A percentile compares a stretch with the other conserved stretches of the same genome.
Conservation (phyloP, 345 rosid species). For the Clausena lansium region DNA sequence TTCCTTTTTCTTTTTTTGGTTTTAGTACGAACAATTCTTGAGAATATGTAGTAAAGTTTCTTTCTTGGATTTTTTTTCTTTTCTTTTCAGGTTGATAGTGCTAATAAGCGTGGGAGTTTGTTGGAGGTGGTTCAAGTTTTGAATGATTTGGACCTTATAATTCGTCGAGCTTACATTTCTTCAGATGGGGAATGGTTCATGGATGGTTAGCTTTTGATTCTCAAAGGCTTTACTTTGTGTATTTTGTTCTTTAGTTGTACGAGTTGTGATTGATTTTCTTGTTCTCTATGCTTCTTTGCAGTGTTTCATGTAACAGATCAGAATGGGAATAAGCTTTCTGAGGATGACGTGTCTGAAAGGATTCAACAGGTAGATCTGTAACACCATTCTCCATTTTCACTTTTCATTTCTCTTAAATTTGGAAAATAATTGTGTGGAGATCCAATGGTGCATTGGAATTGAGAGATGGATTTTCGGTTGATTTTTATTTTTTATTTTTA, state of each 20-base stretch:
- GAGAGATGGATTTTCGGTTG: neutral
- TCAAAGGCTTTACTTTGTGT: neutral
- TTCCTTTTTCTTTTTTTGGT: neutral
- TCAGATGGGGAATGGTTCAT: constrained; percentile 90
- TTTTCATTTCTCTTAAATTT: neutral
- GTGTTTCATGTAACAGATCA: constrained; percentile 80
- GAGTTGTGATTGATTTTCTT: constrained; percentile 13
- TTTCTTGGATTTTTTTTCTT: neutral
- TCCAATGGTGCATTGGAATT: neutral
- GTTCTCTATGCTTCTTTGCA: constrained; percentile 26
- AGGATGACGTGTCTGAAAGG: constrained; percentile 60
- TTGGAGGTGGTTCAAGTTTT: constrained; percentile 81
- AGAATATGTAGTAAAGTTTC: neutral
- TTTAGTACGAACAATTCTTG: constrained; percentile 5
- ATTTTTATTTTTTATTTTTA: neutral
- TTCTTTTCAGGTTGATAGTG: constrained; percentile 66
- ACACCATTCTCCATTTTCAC: constrained; percentile 4
- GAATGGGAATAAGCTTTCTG: constrained; percentile 61
- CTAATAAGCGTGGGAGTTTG: constrained; percentile 74
- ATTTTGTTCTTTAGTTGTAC: neutral
- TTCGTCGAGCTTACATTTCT: constrained; percentile 78
- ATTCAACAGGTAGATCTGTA: constrained; percentile 67
- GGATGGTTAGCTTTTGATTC: constrained; percentile 58
- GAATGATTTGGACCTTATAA: constrained; percentile 67
- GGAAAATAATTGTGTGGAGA: neutral